Conservation (phyloP, 352 stramenopile genomes). For the Globisporangium alternatum region DNA sequence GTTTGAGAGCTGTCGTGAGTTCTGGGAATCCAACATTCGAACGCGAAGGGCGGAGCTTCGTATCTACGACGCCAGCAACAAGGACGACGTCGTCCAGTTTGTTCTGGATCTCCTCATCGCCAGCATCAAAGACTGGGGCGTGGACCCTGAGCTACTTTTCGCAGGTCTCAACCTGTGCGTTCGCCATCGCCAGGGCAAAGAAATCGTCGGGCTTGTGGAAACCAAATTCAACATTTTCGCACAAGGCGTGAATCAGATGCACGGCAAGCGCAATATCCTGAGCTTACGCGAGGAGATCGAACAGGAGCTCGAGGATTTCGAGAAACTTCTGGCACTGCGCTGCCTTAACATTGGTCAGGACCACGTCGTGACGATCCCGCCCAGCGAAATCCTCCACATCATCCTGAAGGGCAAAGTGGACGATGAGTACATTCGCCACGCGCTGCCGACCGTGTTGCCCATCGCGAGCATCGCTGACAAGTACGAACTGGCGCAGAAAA, state of each 20-base stretch:
- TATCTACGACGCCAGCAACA: slow-evolving; percentile 26
- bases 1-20: slow-evolving; percentile 47
- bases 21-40: slow-evolving; percentile 42
- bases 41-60: slow-evolving; percentile 23
- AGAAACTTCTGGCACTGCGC: slow-evolving; percentile 51
- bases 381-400: slow-evolving; percentile 60
- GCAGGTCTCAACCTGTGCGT: slow-evolving; percentile 65
- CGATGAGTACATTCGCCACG: slow-evolving; percentile 61
- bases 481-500: slow-evolving; percentile 40
- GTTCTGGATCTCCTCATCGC: slow-evolving; percentile 53
- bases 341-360: slow-evolving; percentile 59
- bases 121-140: slow-evolving; percentile 68
- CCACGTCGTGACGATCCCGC: slow-evolving; percentile 33
- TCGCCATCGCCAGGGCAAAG: slow-evolving; percentile 42
- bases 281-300: slow-evolving; percentile 61
- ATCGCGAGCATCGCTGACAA: slow-evolving; percentile 64
- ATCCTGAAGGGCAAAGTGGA: slow-evolving; percentile 47
- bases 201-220: slow-evolving; percentile 37
- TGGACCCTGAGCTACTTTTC: slow-evolving; percentile 65
- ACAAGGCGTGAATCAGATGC: slow-evolving; percentile 47
- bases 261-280: slow-evolving; percentile 47
- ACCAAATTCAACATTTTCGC: slow-evolving; percentile 55
- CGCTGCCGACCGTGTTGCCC: slow-evolving; percentile 52
- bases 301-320: slow-evolving; percentile 68
- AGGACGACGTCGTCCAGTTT: slow-evolving; percentile 43